Conservation (phyloP, 306 rosid species). For the Ormosia semicastrata region DNA sequence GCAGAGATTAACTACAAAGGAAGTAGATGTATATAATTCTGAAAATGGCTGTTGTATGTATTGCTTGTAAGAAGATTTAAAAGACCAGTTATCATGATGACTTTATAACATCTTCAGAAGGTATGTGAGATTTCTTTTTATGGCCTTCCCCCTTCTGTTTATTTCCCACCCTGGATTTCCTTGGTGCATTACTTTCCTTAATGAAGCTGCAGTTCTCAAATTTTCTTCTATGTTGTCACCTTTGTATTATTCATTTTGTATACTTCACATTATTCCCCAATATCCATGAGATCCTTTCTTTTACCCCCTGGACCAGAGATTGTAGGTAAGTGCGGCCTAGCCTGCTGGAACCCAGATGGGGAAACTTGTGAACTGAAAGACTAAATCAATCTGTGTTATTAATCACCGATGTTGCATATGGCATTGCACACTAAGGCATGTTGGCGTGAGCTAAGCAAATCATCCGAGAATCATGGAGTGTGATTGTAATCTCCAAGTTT, state of each 20-base stretch:
- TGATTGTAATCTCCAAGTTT: too few species aligned
- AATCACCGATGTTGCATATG: neutral
- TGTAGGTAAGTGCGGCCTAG: too few species aligned
- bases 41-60: neutral
- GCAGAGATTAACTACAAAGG: conserved; percentile 23
- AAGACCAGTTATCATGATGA: conserved; percentile 8
- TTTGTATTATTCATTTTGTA: too few species aligned
- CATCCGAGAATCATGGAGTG: too few species aligned
- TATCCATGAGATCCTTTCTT: too few species aligned
- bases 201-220: neutral
- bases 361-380: neutral
- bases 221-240: neutral
- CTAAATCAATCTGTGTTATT: neutral
- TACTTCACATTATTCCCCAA: too few species aligned
- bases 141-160: neutral
- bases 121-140: neutral
- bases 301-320: too few species aligned
- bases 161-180: neutral
- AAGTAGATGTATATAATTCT: conserved; percentile 17
- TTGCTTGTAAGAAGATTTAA: conserved; percentile 3
- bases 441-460: too few species aligned
- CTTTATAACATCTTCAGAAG: conserved; percentile 4
- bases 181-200: neutral
- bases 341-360: too few species aligned
- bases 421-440: neutral